Evolutionary conservation across 768 basidiomycete species (phyloP).

Genomic region (Mycena maculata): DNA sequence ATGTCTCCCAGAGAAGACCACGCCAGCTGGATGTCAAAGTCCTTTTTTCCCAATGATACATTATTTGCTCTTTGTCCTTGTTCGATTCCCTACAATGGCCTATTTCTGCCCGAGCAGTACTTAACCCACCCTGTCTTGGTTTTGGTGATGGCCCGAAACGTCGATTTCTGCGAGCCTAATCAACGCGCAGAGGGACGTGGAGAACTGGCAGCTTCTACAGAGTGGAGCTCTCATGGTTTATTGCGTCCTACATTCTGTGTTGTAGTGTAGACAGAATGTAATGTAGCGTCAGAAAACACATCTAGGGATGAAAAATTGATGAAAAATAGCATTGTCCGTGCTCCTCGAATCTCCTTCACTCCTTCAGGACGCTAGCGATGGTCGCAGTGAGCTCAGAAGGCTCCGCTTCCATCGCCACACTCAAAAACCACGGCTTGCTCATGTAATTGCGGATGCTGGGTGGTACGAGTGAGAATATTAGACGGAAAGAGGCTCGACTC

Average conservation of each 20-base stretch:
- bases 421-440: slow-evolving; percentile 92
- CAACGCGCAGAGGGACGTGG: neutral
- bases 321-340: no score
- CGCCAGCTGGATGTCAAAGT: no score
- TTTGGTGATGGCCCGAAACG: slow-evolving; percentile 1
- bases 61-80: neutral
- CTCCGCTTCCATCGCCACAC: slow-evolving; percentile 68
- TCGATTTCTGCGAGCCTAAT: no score
- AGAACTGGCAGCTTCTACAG: neutral
- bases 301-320: no score
- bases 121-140: slow-evolving; percentile 1
- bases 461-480: slow-evolving; percentile 5
- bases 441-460: slow-evolving; percentile 91
- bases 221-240: slow-evolving; percentile 9
- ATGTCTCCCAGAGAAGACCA: no score
- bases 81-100: neutral
- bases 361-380: slow-evolving; percentile 56
- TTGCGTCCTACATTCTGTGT: neutral
- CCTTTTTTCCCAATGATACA: no score
- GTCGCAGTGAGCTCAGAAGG: slow-evolving; percentile 63
- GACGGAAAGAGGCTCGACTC: slow-evolving; percentile 43
- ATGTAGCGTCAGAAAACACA: no score
- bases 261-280: neutral
- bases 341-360: no score
- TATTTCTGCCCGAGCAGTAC: slow-evolving; percentile 13